phyloP scores from a whole-genome alignment of 805 yeast species.

The Candida pseudofarinosa region DNA sequence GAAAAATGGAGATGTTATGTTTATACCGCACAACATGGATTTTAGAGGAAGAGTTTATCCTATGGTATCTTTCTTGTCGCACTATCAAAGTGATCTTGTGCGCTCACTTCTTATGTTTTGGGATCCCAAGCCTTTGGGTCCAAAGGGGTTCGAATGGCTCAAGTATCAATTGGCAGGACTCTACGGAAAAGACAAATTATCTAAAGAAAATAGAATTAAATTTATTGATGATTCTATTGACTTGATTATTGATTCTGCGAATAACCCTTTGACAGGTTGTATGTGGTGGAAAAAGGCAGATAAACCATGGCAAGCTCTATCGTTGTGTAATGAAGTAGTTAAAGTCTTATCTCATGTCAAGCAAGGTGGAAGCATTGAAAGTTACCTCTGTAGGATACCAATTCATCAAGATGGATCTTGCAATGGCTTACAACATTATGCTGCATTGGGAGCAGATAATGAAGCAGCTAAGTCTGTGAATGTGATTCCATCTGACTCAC shows the following conservation, averaged over 20 bases:
- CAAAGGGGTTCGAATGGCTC: constrained; percentile 33
- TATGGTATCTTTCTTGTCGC: constrained; percentile 28
- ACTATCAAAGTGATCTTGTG: constrained; percentile 32
- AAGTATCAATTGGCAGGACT: constrained; percentile 35
- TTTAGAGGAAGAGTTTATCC: constrained; percentile 43
- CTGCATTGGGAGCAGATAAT: constrained; percentile 36
- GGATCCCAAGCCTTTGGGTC: constrained; percentile 33
- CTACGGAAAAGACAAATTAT: constrained; percentile 26
- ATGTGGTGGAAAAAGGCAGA: constrained; percentile 38
- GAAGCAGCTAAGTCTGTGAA: constrained; percentile 40
- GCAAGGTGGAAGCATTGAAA: constrained; percentile 15
- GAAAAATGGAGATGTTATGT: constrained; percentile 31
- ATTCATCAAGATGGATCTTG: constrained; percentile 44
- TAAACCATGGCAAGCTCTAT: constrained; percentile 37
- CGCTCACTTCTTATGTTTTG: constrained; percentile 36
- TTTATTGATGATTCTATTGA: constrained; percentile 22
- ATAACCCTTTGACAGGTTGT: constrained; percentile 19
- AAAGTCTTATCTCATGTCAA: constrained; percentile 13
- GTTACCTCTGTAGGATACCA: constrained; percentile 28
- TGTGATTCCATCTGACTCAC: constrained; percentile 16
- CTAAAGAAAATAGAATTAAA: constrained; percentile 18
- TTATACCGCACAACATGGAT: constrained; percentile 35
- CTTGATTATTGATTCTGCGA: constrained; percentile 23
- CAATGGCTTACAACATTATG: constrained; percentile 44
- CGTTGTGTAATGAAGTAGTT: constrained; percentile 30